These are phyloP conservation scores for Senecio squalidus DNA, from an alignment of 140 eudicot species.

Conservation along the genomic window DNA sequence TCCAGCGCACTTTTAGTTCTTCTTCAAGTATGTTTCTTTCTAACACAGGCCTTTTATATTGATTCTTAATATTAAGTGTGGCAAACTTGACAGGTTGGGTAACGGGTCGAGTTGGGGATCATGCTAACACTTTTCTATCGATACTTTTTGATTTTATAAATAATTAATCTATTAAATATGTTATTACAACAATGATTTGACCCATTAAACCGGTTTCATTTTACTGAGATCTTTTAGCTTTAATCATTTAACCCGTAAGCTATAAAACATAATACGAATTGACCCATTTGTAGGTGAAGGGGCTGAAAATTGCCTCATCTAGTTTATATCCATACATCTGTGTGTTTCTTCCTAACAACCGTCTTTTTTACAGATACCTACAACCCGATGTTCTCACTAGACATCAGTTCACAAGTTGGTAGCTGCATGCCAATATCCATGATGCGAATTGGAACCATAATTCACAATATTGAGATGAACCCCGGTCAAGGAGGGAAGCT, in stretches of 20 bases:
- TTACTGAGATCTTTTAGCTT: neutral
- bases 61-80: constrained; percentile 4
- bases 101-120: neutral
- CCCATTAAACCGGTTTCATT: neutral
- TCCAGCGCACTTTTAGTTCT: constrained; percentile 25
- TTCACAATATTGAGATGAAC: constrained; percentile 79
- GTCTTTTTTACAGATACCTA: constrained; percentile 5
- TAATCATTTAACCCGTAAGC: neutral
- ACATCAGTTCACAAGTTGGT: constrained; percentile 71
- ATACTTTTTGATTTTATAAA: neutral
- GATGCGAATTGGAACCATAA: constrained; percentile 80
- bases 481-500: constrained; percentile 85
- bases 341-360: neutral
- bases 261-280: neutral
- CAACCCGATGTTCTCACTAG: constrained; percentile 39
- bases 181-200: neutral
- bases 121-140: neutral
- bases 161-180: neutral
- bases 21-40: constrained; percentile 22
- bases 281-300: neutral
- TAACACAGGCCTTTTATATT: neutral
- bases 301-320: neutral
- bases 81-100: neutral
- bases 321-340: neutral
- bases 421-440: constrained; percentile 71